phyloP scores from a whole-genome alignment of 1,139 yeast species.

The Pichia sp. region DNA sequence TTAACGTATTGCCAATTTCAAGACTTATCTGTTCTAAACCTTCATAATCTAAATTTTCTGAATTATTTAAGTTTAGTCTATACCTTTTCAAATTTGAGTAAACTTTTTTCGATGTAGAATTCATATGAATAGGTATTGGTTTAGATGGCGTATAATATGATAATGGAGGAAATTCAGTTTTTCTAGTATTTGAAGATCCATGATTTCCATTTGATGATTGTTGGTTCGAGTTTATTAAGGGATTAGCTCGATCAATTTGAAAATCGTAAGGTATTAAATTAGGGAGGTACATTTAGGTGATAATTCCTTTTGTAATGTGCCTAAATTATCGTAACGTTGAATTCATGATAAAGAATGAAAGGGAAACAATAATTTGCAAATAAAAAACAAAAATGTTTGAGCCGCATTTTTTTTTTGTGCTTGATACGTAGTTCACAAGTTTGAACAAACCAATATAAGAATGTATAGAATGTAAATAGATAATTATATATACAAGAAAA shows the following conservation, averaged over 20 bases:
- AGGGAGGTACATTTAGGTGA: constrained; percentile 48
- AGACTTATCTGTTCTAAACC: constrained; percentile 24
- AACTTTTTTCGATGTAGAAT: constrained; percentile 2
- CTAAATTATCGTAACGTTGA: too few relatives aligned
- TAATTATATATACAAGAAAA: not conserved
- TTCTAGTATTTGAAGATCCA: not conserved
- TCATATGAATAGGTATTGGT: constrained; percentile 9
- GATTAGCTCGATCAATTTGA: constrained; percentile 25
- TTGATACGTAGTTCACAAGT: too few relatives aligned
- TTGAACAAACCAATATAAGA: too few relatives aligned
- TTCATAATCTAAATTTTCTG: constrained; percentile 3
- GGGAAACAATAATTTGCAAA: too few relatives aligned
- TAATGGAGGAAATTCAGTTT: constrained; percentile 15
- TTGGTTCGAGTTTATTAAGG: not conserved
- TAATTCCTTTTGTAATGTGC: too few relatives aligned
- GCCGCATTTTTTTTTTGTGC: too few relatives aligned
- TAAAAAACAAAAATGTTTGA: too few relatives aligned
- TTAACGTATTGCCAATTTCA: constrained; percentile 22
- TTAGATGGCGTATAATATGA: constrained; percentile 13
- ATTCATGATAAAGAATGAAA: too few relatives aligned
- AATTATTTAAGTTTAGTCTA: constrained; percentile 1
- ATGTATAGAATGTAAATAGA: too few relatives aligned
- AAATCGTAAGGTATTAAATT: constrained; percentile 38
- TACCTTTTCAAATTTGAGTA: constrained; percentile 4
- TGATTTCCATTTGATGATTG: not conserved